phyloP scores from a whole-genome alignment of 164 flowering plant genomes.

The Protea cynaroides region DNA sequence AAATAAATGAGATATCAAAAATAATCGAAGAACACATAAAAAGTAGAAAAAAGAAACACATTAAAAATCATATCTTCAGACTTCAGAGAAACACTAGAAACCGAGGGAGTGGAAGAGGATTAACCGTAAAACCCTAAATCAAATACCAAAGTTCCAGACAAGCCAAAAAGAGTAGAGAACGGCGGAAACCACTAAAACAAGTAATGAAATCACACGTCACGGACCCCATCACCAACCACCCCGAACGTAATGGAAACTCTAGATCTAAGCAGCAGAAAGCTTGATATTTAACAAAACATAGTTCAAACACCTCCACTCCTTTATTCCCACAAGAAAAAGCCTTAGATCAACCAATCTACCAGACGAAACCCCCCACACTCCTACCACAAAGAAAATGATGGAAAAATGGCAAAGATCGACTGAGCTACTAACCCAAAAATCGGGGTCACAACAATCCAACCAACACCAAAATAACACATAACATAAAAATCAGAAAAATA shows the following conservation, averaged over 20 bases:
- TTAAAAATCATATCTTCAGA: too few relatives aligned
- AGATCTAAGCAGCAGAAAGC: too few relatives aligned
- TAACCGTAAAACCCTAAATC: not conserved
- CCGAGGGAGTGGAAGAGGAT: not conserved
- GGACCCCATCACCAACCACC: not conserved
- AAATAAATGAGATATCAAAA: not conserved
- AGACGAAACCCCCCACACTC: too few relatives aligned
- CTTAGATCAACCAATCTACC: too few relatives aligned
- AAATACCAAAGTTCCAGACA: not conserved
- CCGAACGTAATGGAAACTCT: too few relatives aligned
- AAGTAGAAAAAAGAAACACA: not conserved
- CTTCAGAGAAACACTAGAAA: not conserved
- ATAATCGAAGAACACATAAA: not conserved
- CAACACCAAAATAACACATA: too few relatives aligned
- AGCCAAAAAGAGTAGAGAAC: not conserved
- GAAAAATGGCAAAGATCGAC: too few relatives aligned
- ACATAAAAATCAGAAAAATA: too few relatives aligned
- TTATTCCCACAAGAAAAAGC: too few relatives aligned
- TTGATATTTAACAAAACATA: not conserved
- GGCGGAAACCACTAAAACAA: not conserved
- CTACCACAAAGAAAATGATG: too few relatives aligned
- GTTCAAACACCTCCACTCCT: not conserved
- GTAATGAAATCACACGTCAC: not conserved
- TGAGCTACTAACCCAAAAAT: too few relatives aligned
- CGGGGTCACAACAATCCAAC: too few relatives aligned